Evolutionary conservation across 1,139 yeast species (phyloP), one percentile per base, ranked within the genome.

Genomic region (Tardiomyces depauwii): DNA sequence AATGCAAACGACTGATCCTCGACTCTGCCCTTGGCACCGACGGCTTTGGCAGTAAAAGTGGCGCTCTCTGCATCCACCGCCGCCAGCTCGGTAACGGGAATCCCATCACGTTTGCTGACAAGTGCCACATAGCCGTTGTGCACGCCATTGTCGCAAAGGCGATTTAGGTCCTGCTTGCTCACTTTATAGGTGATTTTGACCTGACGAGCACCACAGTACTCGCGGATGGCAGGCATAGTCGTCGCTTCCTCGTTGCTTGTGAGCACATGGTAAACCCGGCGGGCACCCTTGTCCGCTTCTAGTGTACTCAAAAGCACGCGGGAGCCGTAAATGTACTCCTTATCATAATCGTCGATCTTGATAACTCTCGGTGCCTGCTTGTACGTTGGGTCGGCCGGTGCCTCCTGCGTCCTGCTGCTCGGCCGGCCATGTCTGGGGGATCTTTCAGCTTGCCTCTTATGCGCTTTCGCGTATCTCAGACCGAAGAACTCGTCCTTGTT

Each of bases 261-360:
- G 39, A 21, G 2, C 4, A 55, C 53, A 2, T 51, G 64, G 51
- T 72, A 71, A 28, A 87, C 59, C 16, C 40, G 18, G 18, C 38
- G n/a, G 5, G 30, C 14, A 11, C 43, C 53, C 2, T 23, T 77
- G 18, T 72, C 68, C 11, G 82, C 74, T 23, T 66, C 63, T 46
- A 88, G 65, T 0, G 87, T 94, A 1, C 95, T 82, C 28, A 73
- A 56, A 1, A 88, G 91, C 0, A 94, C 69, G 48, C 84, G 82
- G 0, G 82, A 78, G 3, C 96, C 96, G 58, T 74, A 86, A 1
- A 87, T 64, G 55, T 80, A 80, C 56, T 87, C 95, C 46, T 74
- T 63, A 40, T 78, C 60, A 0, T 88, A 81, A 47, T 57, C 52
- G 3, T 4, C 18, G 14, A 5, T 18, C 5, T 36, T 36, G 39